Conservation (phyloP, 2,329 filamentous ascomycete genomes). For the Pseudogymnoascus sp. region DNA sequence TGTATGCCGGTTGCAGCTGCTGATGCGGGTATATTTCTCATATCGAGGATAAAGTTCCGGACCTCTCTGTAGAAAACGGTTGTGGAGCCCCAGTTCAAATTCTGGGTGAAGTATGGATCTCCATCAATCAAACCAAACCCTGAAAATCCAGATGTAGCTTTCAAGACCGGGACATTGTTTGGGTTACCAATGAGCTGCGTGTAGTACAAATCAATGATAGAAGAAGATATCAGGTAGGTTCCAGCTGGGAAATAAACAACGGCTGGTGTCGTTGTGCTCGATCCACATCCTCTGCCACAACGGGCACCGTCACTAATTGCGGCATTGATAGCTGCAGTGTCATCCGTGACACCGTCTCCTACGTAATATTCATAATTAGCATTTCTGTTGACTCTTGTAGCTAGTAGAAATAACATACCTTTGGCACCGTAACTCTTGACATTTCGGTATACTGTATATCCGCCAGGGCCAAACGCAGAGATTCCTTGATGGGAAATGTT, state of each 20-base stretch:
- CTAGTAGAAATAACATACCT: constrained; percentile 24
- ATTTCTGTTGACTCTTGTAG: not conserved
- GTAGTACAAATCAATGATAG: constrained; percentile 24
- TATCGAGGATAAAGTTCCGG: constrained; percentile 58
- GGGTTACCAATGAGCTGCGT: constrained; percentile 28
- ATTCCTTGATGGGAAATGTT: constrained; percentile 21
- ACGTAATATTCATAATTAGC: not conserved
- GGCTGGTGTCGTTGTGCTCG: constrained; percentile 46
- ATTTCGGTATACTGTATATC: constrained; percentile 23
- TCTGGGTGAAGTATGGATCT: constrained; percentile 65
- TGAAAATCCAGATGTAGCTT: constrained; percentile 53
- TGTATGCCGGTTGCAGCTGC: constrained; percentile 39
- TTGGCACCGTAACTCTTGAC: constrained; percentile 23
- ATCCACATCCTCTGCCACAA: constrained; percentile 28
- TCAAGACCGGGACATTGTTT: constrained; percentile 16
- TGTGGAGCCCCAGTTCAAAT: constrained; percentile 69
- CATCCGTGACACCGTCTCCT: constrained; percentile 61
- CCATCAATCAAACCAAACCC: constrained; percentile 83
- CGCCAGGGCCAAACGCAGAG: constrained; percentile 20
- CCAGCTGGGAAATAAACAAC: constrained; percentile 54
- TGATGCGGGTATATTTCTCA: constrained; percentile 27
- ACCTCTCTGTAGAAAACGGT: constrained; percentile 58
- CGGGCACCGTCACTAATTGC: constrained; percentile 23
- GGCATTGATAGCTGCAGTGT: constrained; percentile 76
- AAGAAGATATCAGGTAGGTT: constrained; percentile 25